Evolutionary conservation across 371 early-diverging fungal genomes (phyloP), one percentile per base, ranked within the genome.

Genomic region (Mucor lusitanicus): DNA sequence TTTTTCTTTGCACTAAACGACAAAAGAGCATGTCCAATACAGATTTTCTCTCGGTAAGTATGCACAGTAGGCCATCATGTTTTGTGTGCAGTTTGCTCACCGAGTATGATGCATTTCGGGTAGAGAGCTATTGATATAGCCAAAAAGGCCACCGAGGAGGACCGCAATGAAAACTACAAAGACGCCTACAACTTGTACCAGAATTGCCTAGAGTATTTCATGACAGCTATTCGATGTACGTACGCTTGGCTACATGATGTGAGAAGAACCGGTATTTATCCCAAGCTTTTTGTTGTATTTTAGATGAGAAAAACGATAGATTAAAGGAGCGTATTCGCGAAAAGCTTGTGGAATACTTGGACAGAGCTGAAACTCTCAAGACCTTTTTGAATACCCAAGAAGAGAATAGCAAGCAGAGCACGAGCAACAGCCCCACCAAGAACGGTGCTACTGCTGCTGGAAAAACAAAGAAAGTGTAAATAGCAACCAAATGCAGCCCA

Each of bases 81-180:
- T 50, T 21, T 11, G 21, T 25, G 11, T 19, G 19, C 23, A 19
- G 23, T 48, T 48, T 48, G 21, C 23, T 48, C 23, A 48, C 19
- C 6, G 7, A 21, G n/a, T n/a, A n/a, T n/a, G 8, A 30, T 27
- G 9, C 35, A 35, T 35, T 35, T 35, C 4, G 37, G 13, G 50
- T 77, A 93, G 94, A 91, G 90, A 80, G 95, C 92, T 15, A 87
- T 94, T 59, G 92, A 91, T 54, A 87, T 97, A 61, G 95, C 95
- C 37, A 95, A 93, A 74, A 89, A 90, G 76, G 98, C 97, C n/a
- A 96, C 94, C 19, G 95, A 96, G 63, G 96, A 95, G 72, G 98
- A 97, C 81, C 85, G 82, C 25, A 91, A 91, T 48, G 94, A 91
- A 48, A 93, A 97, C 78, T 93, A 92, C 72, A 94, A 94, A 69